Conservation (phyloP, 192 early-diverging fungal species). For the Jimgerdemannia lactiflua region DNA sequence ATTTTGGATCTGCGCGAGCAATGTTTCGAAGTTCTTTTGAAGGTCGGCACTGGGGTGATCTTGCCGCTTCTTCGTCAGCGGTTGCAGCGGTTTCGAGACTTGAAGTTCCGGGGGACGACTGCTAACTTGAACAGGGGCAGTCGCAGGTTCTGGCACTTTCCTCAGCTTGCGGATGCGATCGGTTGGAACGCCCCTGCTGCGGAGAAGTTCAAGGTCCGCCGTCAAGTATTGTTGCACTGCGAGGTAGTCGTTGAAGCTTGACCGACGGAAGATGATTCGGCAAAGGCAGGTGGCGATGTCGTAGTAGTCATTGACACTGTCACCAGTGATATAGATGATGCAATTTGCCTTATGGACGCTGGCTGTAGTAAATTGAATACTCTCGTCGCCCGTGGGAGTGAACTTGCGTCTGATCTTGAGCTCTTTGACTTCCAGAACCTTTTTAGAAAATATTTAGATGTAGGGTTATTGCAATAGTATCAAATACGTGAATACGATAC, state of each 20-base stretch:
- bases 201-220: conserved; percentile 61
- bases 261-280: conserved; percentile 59
- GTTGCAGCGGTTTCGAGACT: conserved; percentile 21
- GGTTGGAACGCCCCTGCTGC: conserved; percentile 63
- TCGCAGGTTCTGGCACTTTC: conserved; percentile 7
- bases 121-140: neutral
- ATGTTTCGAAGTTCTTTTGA: no score
- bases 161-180: conserved; percentile 51
- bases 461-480: no score
- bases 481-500: neutral
- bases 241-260: conserved; percentile 74
- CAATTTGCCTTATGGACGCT: conserved; percentile 36
- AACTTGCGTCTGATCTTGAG: conserved; percentile 58
- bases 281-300: conserved; percentile 76
- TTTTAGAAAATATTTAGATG: no score
- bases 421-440: conserved; percentile 45
- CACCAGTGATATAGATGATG: conserved; percentile 32
- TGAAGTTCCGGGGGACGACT: conserved; percentile 8
- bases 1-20: no score
- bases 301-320: conserved; percentile 67
- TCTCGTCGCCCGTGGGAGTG: conserved; percentile 19
- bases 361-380: conserved; percentile 57
- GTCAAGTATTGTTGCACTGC: conserved; percentile 72
- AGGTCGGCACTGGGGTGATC: no score
- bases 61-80: neutral